A percentile compares a stretch with the other conserved stretches of the same genome.
phyloP scores from a whole-genome alignment of 208 protist species.

The Leishmania lainsoni region DNA sequence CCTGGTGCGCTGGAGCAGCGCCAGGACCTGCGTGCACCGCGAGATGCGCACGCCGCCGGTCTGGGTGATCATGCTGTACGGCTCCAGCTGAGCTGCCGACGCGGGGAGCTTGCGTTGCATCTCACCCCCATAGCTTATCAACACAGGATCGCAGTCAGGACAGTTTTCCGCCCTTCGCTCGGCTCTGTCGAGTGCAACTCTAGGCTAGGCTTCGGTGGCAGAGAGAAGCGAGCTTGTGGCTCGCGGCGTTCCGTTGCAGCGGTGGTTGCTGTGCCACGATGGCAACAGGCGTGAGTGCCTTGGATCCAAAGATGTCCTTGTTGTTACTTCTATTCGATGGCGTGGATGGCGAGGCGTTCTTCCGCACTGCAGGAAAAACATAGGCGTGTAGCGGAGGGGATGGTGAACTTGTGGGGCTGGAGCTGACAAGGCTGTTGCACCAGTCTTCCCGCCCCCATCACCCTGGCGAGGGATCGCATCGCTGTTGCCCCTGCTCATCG shows the following conservation, averaged over 20 bases:
- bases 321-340: background rate
- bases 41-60: constrained; percentile 9
- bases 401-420: background rate
- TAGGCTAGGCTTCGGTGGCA: background rate
- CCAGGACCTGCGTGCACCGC: constrained; percentile 31
- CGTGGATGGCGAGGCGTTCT: background rate
- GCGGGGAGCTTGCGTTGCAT: background rate
- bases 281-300: background rate
- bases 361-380: background rate
- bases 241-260: constrained; percentile 2
- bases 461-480: background rate
- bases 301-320: background rate
- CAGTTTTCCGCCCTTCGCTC: background rate
- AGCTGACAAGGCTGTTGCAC: background rate
- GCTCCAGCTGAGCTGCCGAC: constrained; percentile 12
- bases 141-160: background rate
- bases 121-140: background rate
- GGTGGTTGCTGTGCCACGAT: background rate
- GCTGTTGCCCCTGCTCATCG: background rate
- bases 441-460: background rate
- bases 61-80: constrained; percentile 30
- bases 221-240: constrained; percentile 13
- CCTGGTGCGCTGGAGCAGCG: constrained; percentile 41
- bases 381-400: background rate
- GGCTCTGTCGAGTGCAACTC: background rate